Evolutionary conservation across 2,329 filamentous ascomycete species (phyloP), one percentile per base, ranked within the genome.

Genomic region (Botrytis sinoallii): DNA sequence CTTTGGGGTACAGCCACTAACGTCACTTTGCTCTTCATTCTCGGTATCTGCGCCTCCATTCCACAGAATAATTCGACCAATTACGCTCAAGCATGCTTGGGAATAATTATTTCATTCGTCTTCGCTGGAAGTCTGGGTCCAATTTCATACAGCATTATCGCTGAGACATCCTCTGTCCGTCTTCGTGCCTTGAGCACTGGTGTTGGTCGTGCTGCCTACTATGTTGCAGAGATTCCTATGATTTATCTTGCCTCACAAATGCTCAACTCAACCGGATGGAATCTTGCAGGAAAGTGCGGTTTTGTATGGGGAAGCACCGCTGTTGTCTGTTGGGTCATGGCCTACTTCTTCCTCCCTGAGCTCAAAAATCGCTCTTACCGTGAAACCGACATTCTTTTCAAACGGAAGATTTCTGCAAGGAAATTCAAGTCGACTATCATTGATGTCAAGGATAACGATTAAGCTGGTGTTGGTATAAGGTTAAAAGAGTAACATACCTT

Each of bases 91-190:
- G 90, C 90, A 14, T 88, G 86, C 12, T 83, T 92, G 38, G 90
- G 89, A 76, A 83, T 92, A 70, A 89, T 91, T 77, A 84, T 92
- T 78, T 91, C 90, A 42, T 87, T 92, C 73, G 82, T 91, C 46
- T 92, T 91, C 83, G 87, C 86, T 60, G 81, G 90, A 25, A 88
- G 88, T 77, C 88, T 88, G 40, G 90, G 88, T 2, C 90, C 90
- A 65, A 87, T 88, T 59, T 91, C 89, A 16, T 92, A 87, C 86
- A 87, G 89, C 82, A 89, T 91, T 77, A 91, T 92, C 65, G 89
- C 87, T 77, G 90, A 92, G 81, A 91, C 90, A 3, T 90, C 90
- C 0, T 83, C 90, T 69, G 86, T 91, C 72, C 89, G 90, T 75
- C 89, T 92, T 44, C 81, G 90, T 66, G 88, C 90, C 65, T 82